Percentiles rank a stretch among this genome's conserved stretches.
Conservation (phyloP, 169 alveolate genomes). For the Miamiensis avidus region DNA sequence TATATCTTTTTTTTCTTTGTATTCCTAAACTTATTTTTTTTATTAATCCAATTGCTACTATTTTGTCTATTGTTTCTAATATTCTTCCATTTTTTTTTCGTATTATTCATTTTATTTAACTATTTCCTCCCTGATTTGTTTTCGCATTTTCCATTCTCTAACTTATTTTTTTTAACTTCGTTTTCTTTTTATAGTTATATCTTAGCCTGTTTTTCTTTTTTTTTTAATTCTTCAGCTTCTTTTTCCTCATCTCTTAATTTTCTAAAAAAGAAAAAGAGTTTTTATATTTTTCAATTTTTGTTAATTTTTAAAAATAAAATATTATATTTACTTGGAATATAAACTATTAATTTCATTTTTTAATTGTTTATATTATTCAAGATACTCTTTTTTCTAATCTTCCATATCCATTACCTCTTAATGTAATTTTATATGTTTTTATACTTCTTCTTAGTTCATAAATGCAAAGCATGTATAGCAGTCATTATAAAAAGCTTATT, state of each 20-base stretch:
- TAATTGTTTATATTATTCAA: neutral
- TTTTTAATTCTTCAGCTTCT: slow-evolving; percentile 13
- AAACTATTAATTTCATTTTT: neutral
- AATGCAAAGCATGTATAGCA: neutral
- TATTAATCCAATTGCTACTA: slow-evolving; percentile 1
- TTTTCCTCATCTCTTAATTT: too few relatives aligned
- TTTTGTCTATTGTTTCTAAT: neutral
- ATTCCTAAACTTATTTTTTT: slow-evolving; percentile 17
- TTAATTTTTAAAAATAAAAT: neutral
- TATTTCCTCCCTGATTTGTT: slow-evolving; percentile 1
- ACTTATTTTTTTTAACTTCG: slow-evolving; percentile 8
- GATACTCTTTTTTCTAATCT: neutral
- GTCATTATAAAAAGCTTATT: neutral
- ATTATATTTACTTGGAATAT: slow-evolving; percentile 8
- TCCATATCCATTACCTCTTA: neutral
- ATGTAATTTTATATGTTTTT: neutral
- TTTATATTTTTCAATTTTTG: neutral
- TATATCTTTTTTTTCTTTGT: slow-evolving; percentile 9
- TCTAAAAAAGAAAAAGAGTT: too few relatives aligned
- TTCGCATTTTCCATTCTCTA: slow-evolving; percentile 2
- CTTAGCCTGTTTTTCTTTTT: slow-evolving; percentile 20
- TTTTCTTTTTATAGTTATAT: neutral
- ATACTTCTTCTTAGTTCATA: neutral
- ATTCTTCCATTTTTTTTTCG: neutral
- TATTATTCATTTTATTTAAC: neutral